These are phyloP conservation scores for Termitomyces sp. DNA, from an alignment of 768 basidiomycete genomes.

Conservation along the genomic window DNA sequence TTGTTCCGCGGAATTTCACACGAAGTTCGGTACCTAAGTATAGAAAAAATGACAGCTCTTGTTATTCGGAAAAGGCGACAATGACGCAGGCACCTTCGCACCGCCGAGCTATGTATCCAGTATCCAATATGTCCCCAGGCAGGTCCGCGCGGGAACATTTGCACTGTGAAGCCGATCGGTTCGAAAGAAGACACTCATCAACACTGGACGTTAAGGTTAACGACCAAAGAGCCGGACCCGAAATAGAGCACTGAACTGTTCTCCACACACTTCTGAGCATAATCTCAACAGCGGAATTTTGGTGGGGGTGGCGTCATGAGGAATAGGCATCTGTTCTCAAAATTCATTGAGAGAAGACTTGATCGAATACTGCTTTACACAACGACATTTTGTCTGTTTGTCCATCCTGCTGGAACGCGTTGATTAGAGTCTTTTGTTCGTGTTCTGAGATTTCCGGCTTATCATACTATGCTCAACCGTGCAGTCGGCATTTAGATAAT, in stretches of 20 bases:
- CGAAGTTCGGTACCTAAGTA: not conserved
- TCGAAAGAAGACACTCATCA: not conserved
- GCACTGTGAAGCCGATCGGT: not conserved
- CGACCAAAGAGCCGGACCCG: not conserved
- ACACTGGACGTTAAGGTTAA: not conserved
- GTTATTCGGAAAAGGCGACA: not conserved
- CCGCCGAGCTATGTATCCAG: not conserved
- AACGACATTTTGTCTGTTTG: not conserved
- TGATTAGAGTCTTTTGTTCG: not conserved
- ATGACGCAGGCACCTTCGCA: conserved; percentile 1
- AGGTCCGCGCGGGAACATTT: conserved; percentile 1
- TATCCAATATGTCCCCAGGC: not conserved
- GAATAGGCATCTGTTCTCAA: too few species aligned
- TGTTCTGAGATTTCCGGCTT: not conserved
- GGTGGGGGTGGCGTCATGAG: not conserved
- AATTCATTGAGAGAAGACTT: not conserved
- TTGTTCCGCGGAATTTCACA: not conserved
- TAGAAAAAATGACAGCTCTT: not conserved
- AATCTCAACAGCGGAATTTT: not conserved
- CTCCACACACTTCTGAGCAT: too few species aligned
- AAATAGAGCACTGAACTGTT: not conserved
- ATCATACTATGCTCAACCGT: too few species aligned
- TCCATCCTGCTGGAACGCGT: not conserved
- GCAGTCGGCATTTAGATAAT: too few species aligned
- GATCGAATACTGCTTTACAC: not conserved